Base-by-base conservation (phyloP, 176 grass and related monocot species). In the Ensete glaucum region DNA sequence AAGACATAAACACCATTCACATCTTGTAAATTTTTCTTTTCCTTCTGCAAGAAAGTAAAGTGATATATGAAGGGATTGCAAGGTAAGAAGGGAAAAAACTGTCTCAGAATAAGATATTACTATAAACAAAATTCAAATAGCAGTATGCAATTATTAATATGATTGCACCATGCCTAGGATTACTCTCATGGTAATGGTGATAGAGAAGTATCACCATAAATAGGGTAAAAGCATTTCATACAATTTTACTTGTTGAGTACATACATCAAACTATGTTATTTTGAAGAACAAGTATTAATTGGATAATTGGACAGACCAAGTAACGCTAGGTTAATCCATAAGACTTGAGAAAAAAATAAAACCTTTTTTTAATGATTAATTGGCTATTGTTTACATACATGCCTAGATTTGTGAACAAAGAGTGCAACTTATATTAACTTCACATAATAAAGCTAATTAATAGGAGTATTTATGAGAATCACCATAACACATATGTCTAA, bases 21-120 rank as follows among this genome's bases (percentile, higher is more conserved):
- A 71, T 98, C 90, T 74, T 98, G 94, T 73, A 98, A 82, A 85
- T 98, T 98, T 65, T 91, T 93, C 88, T 91, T 98, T 88, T 91
- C 94, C 70, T 91, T 98, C 88, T 98, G 84, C 73, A 79, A 83
- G 51, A 73, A 87, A 62, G 81, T 34, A 76, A 50, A 54, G 49
- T 9, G 2, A 24, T 20, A 9, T 17, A 77, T 71, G 54, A 52
- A 43, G 19, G 16, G n/a, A 49, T 14, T 43, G 23, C 12, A 53
- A 27, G 23, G 7, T 62, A 10, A 49, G 11, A n/a, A 62, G 25
- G 67, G 27, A 3, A 80, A 60, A 15, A 43, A 76, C 72, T 64
- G 62, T 65, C 76, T 52, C 19, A 11, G 22, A 63, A 76, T 79
- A 65, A 83, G 77, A 69, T 1, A 43, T 43, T 5, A 4, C 4